Base-by-base conservation (phyloP, 2,329 filamentous ascomycete genomes). In the Seiridium unicorne region DNA sequence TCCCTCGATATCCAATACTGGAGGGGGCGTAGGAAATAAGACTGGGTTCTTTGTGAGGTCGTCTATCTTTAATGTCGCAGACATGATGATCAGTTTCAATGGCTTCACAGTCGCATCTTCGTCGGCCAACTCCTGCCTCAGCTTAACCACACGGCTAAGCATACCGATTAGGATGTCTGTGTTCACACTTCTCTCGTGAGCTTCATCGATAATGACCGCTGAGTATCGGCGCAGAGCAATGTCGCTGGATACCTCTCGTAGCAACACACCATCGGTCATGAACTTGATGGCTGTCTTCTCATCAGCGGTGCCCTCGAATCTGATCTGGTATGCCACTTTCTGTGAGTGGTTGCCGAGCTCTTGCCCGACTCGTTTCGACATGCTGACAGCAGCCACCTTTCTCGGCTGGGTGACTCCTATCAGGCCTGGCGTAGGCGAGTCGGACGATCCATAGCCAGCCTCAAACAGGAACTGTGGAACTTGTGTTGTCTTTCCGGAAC, bases 101-200 rank as follows among this genome's bases (percentile, higher is more conserved):
- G 93, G 93, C 64, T 88, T 89, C 35, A 90, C 77, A 1, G 85
- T 84, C 0, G 88, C 78, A 62, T 95, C 85, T 72, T 95, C 89
- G 62, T 84, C 79, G 6, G 86, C 85, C 77, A 97, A 84, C 44
- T 92, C 86, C 57, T 89, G 85, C 61, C 95, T 86, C 58, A 97
- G 78, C 66, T 92, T 92, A 53, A 97, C 91, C 40, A 98, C 93
- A 69, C 94, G 87, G 70, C 93, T 97, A 13, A 98, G 86, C 87
- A 99, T 96, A 55, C 95, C 95, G 65, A 99, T 93, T n/a, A 99
- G 78, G 46, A 99, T 96, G 73, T 99, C 96, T 0, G 96, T 99
- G 71, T 99, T 98, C 68, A 97, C 91, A 69, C 93, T 98, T 68
- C 96, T 87, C 74, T 99, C 95, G 78, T 99, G 95, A 1, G 95